Evolutionary conservation across 2,329 filamentous ascomycete genomes (phyloP).

Genomic region (Nannizziopsis arthrosporioides): DNA sequence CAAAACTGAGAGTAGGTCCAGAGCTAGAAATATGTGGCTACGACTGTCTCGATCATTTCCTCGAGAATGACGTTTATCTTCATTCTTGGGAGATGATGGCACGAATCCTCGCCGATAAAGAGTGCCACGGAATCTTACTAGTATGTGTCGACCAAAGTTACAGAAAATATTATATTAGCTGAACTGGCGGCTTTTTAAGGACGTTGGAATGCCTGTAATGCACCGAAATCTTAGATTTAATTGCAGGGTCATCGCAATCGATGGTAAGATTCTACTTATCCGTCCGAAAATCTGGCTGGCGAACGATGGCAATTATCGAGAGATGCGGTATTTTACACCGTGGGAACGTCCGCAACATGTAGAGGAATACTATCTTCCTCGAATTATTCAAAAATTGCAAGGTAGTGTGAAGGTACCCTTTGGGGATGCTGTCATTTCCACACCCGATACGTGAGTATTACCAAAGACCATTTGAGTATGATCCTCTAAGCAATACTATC

Average conservation of each 20-base stretch:
- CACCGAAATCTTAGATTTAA: conserved; percentile 52
- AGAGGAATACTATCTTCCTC: conserved; percentile 53
- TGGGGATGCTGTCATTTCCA: conserved; percentile 53
- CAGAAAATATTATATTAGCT: not conserved
- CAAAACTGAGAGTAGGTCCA: conserved; percentile 47
- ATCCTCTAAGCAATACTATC: not conserved
- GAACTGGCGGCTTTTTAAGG: not conserved
- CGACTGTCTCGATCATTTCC: conserved; percentile 15
- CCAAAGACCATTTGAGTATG: conserved; percentile 17
- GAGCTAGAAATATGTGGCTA: conserved; percentile 24
- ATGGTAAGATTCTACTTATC: conserved; percentile 57
- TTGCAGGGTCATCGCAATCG: conserved; percentile 49
- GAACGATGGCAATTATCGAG: conserved; percentile 46
- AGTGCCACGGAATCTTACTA: conserved; percentile 49
- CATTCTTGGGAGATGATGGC: conserved; percentile 51
- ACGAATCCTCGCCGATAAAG: conserved; percentile 46
- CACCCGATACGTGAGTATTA: conserved; percentile 39
- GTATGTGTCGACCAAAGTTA: not conserved
- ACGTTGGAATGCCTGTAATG: conserved; percentile 39
- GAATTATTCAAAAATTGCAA: conserved; percentile 45
- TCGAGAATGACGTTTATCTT: conserved; percentile 38
- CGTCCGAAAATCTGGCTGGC: conserved; percentile 55
- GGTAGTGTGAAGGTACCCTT: conserved; percentile 47
- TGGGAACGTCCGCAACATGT: conserved; percentile 43
- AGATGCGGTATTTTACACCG: conserved; percentile 50